A percentile compares a stretch with the other conserved stretches of the same genome.
Evolutionary conservation across 192 early-diverging fungal species (phyloP).

Genomic region (Diversispora eburnea): DNA sequence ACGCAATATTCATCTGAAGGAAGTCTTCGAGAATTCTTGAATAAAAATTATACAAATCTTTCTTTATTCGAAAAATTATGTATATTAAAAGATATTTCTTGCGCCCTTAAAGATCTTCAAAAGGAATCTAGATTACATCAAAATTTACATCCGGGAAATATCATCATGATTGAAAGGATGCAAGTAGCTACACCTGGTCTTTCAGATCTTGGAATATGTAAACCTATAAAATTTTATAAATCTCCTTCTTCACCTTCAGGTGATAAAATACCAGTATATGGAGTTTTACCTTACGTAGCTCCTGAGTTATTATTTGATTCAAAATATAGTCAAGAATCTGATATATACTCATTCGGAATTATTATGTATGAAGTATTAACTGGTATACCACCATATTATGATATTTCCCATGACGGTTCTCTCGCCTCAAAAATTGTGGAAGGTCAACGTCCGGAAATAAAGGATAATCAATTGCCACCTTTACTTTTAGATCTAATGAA

Average conservation of each 20-base stretch:
- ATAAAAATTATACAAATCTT: background rate
- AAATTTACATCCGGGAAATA: slow-evolving; percentile 11
- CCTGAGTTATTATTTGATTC: background rate
- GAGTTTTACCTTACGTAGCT: slow-evolving; percentile 20
- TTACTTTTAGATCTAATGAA: too few relatives aligned
- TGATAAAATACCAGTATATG: slow-evolving; percentile 4
- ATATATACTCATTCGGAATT: slow-evolving; percentile 16
- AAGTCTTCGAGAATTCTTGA: background rate
- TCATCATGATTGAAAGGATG: background rate
- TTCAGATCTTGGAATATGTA: too few relatives aligned
- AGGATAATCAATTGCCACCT: too few relatives aligned
- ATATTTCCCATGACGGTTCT: background rate
- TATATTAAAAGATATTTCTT: background rate
- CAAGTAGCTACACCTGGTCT: too few relatives aligned
- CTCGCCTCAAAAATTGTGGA: too few relatives aligned
- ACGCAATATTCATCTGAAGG: slow-evolving; percentile 7
- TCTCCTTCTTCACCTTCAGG: background rate
- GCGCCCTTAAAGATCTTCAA: background rate
- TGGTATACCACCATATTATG: background rate
- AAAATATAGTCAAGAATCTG: background rate
- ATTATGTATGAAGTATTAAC: background rate
- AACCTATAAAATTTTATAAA: background rate
- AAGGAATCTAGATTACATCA: background rate
- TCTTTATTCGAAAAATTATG: background rate
- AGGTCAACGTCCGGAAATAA: too few relatives aligned